Base-by-base conservation (phyloP, 768 basidiomycete genomes). In the Clathrus columnatus region DNA sequence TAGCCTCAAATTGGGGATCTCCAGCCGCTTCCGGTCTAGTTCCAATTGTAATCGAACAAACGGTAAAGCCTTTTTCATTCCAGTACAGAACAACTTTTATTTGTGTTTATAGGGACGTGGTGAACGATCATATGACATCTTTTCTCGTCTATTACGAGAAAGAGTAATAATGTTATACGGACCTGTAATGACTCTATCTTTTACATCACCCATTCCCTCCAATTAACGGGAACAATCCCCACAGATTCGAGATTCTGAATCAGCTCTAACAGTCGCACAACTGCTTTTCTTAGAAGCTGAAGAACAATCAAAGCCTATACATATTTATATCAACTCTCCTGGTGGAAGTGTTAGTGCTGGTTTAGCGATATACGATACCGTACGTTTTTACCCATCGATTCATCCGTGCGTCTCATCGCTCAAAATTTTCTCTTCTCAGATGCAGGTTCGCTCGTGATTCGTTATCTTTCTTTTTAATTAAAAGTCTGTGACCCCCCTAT, bases 261-360 rank as follows among this genome's bases (percentile, higher is more conserved):
- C 94, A 1, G 87, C 92, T 4, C 74, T 96, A 56, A 78, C 84
- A 29, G 91, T 96, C 6, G 91, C 94, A 0, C 94, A 97, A 64
- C 75, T 98, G 7, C 82, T 98, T 42, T 97, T 95, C 69, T 77
- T 97, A 57, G 95, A 98, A 74, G 94, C 95, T 1, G 94, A 95
- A 68, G 93, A 97, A 61, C 83, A 92, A 0, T 82, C 84, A 7
- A 91, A 91, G 66, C 95, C 95, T 2, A 96, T 98, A 54, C 93
- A 95, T 63, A 72, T 98, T 10, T 98, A 98, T 69, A 95, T 98
- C 62, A 97, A 97, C 70, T 93, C 90, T 6, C 95, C 95, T 0
- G 95, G 95, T 1, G 95, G 95, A 27, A 89, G 87, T 64, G 95
- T 98, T 36, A 95, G 94, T 0, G 91, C 93, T 48, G 95, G 95